A percentile compares a stretch with the other conserved stretches of the same genome.
Conservation (phyloP, 116 monocot species). For the Zostera marina region DNA sequence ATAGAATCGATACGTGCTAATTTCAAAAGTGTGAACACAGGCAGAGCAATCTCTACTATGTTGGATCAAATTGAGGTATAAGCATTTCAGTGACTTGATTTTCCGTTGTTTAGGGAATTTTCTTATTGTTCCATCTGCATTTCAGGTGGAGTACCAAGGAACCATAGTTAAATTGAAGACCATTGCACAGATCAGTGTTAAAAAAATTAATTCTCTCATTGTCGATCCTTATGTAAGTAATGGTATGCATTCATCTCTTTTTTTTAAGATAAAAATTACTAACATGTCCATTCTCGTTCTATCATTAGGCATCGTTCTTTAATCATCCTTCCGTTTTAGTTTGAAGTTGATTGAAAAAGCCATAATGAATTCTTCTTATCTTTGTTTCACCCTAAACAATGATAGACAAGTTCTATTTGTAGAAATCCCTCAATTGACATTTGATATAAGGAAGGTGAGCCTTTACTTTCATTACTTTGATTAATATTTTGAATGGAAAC, state of each 20-base stretch:
- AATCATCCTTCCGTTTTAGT: constrained; percentile 16
- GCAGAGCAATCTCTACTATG: constrained; percentile 89
- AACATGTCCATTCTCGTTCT: background rate
- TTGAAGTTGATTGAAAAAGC: constrained; percentile 91
- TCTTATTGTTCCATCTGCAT: too few species aligned
- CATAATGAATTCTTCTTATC: constrained; percentile 63
- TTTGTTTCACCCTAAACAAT: constrained; percentile 88
- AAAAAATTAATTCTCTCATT: constrained; percentile 80
- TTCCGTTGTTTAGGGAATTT: too few species aligned
- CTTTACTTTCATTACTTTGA: constrained; percentile 1
- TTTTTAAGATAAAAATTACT: too few species aligned
- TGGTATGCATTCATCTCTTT: constrained; percentile 20
- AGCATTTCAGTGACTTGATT: too few species aligned
- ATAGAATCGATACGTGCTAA: constrained; percentile 52
- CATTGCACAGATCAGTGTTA: constrained; percentile 88
- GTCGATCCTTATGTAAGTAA: constrained; percentile 85
- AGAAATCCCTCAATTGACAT: constrained; percentile 67
- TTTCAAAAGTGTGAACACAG: constrained; percentile 84
- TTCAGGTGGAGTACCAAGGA: too few species aligned
- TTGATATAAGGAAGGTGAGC: constrained; percentile 86
- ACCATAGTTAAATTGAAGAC: constrained; percentile 67
- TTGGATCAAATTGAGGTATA: constrained; percentile 76
- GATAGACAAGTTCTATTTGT: constrained; percentile 78
- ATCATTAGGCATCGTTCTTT: background rate
- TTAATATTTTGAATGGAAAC: too few species aligned